Conservation (phyloP, 2,329 filamentous ascomycete species). For the Elsinoe perseae region DNA sequence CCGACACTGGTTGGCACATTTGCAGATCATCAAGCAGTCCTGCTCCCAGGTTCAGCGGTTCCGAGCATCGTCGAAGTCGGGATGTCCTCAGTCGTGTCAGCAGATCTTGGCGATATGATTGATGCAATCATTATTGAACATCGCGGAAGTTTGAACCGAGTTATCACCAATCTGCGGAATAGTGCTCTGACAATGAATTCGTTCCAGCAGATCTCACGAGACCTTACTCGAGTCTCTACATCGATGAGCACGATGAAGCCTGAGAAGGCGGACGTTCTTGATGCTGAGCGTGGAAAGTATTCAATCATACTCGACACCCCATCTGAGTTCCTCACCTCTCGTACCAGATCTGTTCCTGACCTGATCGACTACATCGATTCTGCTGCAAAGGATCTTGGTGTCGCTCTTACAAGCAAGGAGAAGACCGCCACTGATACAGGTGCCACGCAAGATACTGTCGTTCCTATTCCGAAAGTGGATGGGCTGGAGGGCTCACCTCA, state of each 20-base stretch:
- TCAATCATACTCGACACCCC: constrained; percentile 28
- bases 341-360: constrained; percentile 29
- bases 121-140: constrained; percentile 37
- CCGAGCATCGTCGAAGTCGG: constrained; percentile 16
- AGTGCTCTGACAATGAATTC: constrained; percentile 19
- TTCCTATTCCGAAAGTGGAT: neutral
- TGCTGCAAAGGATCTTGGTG: constrained; percentile 31
- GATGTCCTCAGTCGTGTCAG: constrained; percentile 26
- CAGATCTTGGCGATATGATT: constrained; percentile 33
- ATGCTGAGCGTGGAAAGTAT: constrained; percentile 6
- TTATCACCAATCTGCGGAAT: constrained; percentile 34
- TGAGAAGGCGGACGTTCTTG: constrained; percentile 24
- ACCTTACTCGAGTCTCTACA: constrained; percentile 23
- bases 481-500: constrained; percentile 3
- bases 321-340: constrained; percentile 20
- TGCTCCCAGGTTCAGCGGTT: constrained; percentile 18
- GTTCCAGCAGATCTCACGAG: constrained; percentile 24
- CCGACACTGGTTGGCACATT: constrained; percentile 18
- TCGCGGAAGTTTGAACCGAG: constrained; percentile 30
- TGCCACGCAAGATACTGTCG: neutral
- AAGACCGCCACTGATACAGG: neutral
- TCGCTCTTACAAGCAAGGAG: constrained; percentile 24
- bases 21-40: constrained; percentile 17
- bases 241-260: constrained; percentile 12
- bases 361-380: constrained; percentile 32